Base-by-base conservation (phyloP, 371 early-diverging fungal species). In the Massospora cicadina region DNA sequence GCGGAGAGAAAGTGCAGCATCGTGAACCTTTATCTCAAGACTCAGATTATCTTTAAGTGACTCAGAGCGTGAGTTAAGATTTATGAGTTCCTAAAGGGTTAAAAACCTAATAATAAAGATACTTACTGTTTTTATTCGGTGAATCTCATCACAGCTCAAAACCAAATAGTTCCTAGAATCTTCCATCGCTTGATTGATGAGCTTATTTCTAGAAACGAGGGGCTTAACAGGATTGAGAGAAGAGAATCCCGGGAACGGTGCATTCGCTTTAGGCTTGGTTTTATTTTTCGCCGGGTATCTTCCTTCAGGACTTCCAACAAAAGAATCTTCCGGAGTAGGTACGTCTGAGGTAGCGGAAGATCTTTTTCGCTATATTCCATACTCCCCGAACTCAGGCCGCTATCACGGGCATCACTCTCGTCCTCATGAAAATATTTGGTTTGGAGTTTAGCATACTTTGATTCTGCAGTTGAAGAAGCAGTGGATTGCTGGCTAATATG, bases 21-120 rank as follows among this genome's bases (percentile, higher is more conserved):
- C 87, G 24, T 80, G 72, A 31, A 88, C 81, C 67, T 81, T 79
- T 26, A 79, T 75, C 68, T 88, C 87, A 2, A 86, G 64, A 29
- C 82, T 70, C 3, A 88, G 68, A 56, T 79, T 73, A 25, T 74
- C 75, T 24, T 80, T 78, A 30, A 82, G 72, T 2, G 75, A 75
- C 17, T 72, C 29, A 27, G 75, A 76, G 28, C 78, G 74, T 3
- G 71, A 68, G 12, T 69, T 71, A 56, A 77, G 3, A 30, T 26
- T 3, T 26, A 26, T 28, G 30, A 59, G 29, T 27, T 59, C 29
- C 60, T 59, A 59, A 17, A 30, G 17, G 2, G 29, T 28, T 26
- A 59, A 21, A 57, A 27, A n/a, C n/a, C 3, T 57, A 10, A 26
- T 57, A 26, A 3, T 21, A 27, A 57, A 5, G 26, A 25, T 10